Base-by-base conservation (phyloP, 495 filamentous ascomycete species). In the Aspergillus carlsbadensis region DNA sequence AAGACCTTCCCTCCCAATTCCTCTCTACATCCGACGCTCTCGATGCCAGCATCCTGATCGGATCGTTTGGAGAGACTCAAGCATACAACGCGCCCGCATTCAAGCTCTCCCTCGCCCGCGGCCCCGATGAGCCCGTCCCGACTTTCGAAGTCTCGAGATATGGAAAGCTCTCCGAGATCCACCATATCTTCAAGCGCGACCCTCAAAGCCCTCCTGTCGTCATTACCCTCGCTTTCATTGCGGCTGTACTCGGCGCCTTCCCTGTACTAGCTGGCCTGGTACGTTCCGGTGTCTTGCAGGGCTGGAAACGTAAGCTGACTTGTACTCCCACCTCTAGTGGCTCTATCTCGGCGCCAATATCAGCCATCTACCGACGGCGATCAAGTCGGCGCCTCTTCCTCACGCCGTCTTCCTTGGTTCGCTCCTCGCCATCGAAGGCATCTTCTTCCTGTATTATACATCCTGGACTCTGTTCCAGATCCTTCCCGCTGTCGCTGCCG, bases 361-460 rank as follows among this genome's bases (percentile, higher is more conserved):
- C 65, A 81, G 84, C 56, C 91, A 97, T 66, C 72, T 95, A 4
- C 70, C 85, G 33, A 82, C 86, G 53, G 92, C 92, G 20, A 70
- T 96, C 44, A 71, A 82, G 45, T 77, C 77, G 18, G 87, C 89
- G 6, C 92, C 92, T 40, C 56, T 96, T 18, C 82, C 91, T 8
- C 91, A 98, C 65, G 76, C 82, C 37, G 65, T 88, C 40, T 96
- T 97, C 74, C 86, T 93, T 57, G 87, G 85, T 37, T 94, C 90
- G 8, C 83, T 98, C 56, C 34, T 96, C 22, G 83, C 85, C 11
- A 85, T 98, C 77, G 94, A 98, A 71, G 88, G 83, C 7, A 83
- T 96, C 60, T 98, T 98, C 76, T 92, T 92, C 80, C 70, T 96
- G 69, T 98, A 98, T 79, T 98, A 97, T 69, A 88, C 81, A 29